Evolutionary conservation across 2,329 filamentous ascomycete species (phyloP).

Genomic region (Venturia nashicola): DNA sequence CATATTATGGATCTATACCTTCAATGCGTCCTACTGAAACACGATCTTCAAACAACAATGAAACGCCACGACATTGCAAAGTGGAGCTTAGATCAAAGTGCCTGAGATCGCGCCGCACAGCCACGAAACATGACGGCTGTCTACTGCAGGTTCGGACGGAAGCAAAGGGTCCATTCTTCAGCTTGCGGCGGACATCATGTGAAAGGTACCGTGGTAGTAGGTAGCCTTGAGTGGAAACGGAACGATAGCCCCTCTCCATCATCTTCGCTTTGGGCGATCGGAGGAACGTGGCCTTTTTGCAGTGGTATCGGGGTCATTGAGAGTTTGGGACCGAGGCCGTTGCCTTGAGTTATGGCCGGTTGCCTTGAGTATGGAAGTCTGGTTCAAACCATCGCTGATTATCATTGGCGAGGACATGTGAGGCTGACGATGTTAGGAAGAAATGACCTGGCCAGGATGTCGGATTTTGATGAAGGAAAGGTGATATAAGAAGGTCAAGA

Average conservation of each 20-base stretch:
- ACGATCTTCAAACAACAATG: not conserved
- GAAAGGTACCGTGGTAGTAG: not conserved
- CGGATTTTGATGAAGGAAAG: not conserved
- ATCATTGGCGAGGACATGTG: not conserved
- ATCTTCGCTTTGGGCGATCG: not conserved
- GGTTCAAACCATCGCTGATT: not conserved
- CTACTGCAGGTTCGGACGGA: not conserved
- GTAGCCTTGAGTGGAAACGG: not conserved
- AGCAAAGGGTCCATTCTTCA: not conserved
- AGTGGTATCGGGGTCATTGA: not conserved
- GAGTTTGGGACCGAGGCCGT: not conserved
- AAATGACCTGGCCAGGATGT: not conserved
- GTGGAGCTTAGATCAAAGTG: not conserved
- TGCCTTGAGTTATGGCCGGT: not conserved
- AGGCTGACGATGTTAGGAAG: not conserved
- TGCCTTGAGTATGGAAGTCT: not conserved
- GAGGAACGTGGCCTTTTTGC: not conserved
- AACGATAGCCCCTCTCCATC: not conserved
- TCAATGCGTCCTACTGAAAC: not conserved
- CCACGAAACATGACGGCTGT: not conserved
- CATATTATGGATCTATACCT: not conserved
- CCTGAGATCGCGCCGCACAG: not conserved
- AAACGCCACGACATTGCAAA: conserved; percentile 1
- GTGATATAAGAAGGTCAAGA: not conserved
- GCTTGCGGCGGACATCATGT: not conserved